Evolutionary conservation across 2,329 filamentous ascomycete genomes (phyloP).

Genomic region (Colletotrichum karsti): DNA sequence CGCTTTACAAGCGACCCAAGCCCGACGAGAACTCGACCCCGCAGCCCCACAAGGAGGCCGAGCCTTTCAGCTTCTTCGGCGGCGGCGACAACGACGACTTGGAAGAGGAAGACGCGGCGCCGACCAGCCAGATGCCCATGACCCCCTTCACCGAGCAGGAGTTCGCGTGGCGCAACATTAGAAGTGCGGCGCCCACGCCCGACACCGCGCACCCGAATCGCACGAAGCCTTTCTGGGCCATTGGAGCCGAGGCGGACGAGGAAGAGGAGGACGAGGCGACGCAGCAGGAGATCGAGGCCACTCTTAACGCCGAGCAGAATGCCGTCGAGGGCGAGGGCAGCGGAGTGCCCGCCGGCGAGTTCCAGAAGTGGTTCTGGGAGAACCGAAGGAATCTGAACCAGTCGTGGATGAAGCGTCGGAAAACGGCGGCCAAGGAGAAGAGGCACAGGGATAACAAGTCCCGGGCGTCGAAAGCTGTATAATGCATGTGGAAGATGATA

Average conservation of each 20-base stretch:
- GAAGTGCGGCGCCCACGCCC: conserved; percentile 93
- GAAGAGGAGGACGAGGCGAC: conserved; percentile 49
- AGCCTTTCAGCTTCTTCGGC: conserved; percentile 74
- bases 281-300: conserved; percentile 37
- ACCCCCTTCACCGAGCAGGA: conserved; percentile 88
- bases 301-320: conserved; percentile 36
- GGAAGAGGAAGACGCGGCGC: conserved; percentile 35
- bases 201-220: conserved; percentile 85
- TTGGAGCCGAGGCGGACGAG: conserved; percentile 52
- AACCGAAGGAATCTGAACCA: conserved; percentile 71
- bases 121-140: conserved; percentile 63
- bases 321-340: conserved; percentile 29
- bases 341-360: conserved; percentile 50
- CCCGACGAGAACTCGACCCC: conserved; percentile 45
- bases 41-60: not conserved
- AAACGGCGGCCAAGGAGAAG: conserved; percentile 71
- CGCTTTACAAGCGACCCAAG: conserved; percentile 82
- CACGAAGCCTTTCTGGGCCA: conserved; percentile 67
- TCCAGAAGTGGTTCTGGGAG: conserved; percentile 75
- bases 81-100: conserved; percentile 55
- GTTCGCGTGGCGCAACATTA: conserved; percentile 75
- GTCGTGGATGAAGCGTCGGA: conserved; percentile 72
- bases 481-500: conserved; percentile 7
- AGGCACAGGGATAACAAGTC: conserved; percentile 72
- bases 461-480: conserved; percentile 51